A percentile compares a stretch with the other conserved stretches of the same genome.
These are phyloP conservation scores for Chondrus crispus DNA, from an alignment of 23 red algal species.

Conservation along the genomic window DNA sequence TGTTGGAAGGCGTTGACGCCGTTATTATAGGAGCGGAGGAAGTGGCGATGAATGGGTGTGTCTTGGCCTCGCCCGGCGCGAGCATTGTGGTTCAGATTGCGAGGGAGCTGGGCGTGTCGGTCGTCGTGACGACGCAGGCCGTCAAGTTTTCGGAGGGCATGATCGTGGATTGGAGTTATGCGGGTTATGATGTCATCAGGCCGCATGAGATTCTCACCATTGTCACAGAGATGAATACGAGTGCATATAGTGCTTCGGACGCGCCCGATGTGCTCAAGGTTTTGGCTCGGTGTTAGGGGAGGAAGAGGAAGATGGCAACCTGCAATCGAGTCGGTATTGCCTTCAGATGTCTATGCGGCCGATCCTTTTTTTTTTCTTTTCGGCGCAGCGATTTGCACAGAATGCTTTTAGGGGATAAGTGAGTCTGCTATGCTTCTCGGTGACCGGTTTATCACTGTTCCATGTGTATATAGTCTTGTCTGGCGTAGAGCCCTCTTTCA, in stretches of 20 bases:
- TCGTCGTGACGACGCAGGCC: conserved; percentile 13
- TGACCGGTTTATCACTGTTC: no score
- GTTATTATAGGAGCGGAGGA: conserved; percentile 22
- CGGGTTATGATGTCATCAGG: conserved; percentile 25
- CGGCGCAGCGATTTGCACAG: no score
- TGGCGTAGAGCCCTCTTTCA: no score
- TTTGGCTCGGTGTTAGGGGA: no score
- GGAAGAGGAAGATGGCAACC: no score
- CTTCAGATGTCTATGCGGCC: no score
- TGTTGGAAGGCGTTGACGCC: background rate
- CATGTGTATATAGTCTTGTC: no score
- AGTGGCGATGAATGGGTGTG: conserved; percentile 3
- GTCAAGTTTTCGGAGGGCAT: conserved; percentile 29
- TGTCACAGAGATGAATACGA: conserved; percentile 12
- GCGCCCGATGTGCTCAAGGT: conserved; percentile 15
- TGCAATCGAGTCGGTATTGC: no score
- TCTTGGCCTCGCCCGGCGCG: background rate
- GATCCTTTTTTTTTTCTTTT: no score
- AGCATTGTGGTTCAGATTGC: background rate
- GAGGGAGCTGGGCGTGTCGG: background rate
- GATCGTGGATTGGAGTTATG: background rate
- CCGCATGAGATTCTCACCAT: background rate
- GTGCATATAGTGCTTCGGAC: background rate
- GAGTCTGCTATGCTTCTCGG: no score
- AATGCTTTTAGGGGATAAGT: no score